A percentile compares a stretch with the other conserved stretches of the same genome.
These are phyloP conservation scores for Agmasoma carcini DNA, from an alignment of 371 early-diverging fungal species.

Conservation along the genomic window DNA sequence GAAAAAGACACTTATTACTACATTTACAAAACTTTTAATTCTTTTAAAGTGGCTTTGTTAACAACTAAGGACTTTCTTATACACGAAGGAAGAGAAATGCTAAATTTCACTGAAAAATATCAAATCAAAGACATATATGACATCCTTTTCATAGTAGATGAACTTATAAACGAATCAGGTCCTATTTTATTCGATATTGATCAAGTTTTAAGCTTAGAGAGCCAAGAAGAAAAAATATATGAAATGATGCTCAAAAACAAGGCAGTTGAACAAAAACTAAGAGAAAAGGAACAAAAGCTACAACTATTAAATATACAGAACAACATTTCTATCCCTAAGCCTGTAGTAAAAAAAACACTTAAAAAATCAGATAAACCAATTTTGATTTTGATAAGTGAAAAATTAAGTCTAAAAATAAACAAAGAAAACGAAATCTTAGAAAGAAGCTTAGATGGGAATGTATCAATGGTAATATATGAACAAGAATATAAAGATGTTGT, in stretches of 20 bases:
- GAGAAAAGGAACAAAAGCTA: conserved; percentile 24
- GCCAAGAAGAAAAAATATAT: conserved; percentile 47
- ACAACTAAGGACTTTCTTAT: conserved; percentile 1
- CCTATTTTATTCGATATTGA: conserved; percentile 10
- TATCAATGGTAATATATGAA: conserved; percentile 40
- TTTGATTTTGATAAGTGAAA: conserved; percentile 43
- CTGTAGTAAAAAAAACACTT: conserved; percentile 1
- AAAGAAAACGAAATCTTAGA: conserved; percentile 41
- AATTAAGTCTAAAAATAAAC: conserved; percentile 38
- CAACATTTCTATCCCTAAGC: conserved; percentile 1
- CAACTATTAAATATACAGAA: conserved; percentile 16
- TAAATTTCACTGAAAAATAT: conserved; percentile 18
- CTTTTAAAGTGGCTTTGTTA: conserved; percentile 11
- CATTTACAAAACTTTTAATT: conserved; percentile 6
- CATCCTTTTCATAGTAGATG: conserved; percentile 27
- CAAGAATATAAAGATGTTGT: conserved; percentile 27
- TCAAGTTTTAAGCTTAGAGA: conserved; percentile 38
- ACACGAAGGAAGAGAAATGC: conserved; percentile 4
- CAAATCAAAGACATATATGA: conserved; percentile 18
- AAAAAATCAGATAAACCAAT: conserved; percentile 18
- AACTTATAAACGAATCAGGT: conserved; percentile 13
- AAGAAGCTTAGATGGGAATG: conserved; percentile 35
- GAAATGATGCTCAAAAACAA: conserved; percentile 47
- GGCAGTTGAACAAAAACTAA: conserved; percentile 25
- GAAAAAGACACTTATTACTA: conserved; percentile 25